Percentiles rank a stretch among this genome's conserved stretches.
These are phyloP conservation scores for Yamadazyma sp. DNA, from an alignment of 805 yeast genomes.

Conservation along the genomic window DNA sequence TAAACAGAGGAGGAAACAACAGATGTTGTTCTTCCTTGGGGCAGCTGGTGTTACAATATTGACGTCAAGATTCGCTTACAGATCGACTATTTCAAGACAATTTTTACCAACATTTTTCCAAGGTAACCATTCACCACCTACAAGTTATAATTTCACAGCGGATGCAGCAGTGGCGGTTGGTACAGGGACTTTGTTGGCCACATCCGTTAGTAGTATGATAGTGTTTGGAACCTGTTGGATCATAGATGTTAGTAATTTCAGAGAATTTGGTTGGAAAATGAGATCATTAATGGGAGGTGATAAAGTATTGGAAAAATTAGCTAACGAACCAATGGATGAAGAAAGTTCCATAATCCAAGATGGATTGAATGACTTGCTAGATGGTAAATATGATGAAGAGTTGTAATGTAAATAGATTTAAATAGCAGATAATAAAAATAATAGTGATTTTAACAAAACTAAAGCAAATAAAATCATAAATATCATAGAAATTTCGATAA, in stretches of 20 bases:
- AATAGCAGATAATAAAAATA: too few relatives aligned
- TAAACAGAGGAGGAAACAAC: constrained; percentile 60
- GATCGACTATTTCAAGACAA: constrained; percentile 70
- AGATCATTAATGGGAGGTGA: constrained; percentile 67
- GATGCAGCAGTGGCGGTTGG: constrained; percentile 86
- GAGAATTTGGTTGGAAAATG: constrained; percentile 72
- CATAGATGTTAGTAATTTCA: constrained; percentile 62
- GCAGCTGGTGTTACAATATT: constrained; percentile 70
- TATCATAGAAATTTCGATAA: too few relatives aligned
- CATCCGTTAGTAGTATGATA: constrained; percentile 68
- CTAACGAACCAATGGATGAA: constrained; percentile 46
- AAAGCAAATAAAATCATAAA: too few relatives aligned
- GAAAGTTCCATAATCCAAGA: constrained; percentile 59
- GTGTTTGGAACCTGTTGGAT: constrained; percentile 79
- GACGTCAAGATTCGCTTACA: constrained; percentile 70
- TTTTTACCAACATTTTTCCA: constrained; percentile 76
- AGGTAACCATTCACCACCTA: constrained; percentile 83
- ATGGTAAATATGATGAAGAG: constrained; percentile 36
- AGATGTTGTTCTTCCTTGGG: constrained; percentile 68
- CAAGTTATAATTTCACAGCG: constrained; percentile 65
- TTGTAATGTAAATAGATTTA: background rate
- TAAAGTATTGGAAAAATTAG: constrained; percentile 47
- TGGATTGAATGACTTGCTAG: constrained; percentile 48
- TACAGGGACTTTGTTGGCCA: constrained; percentile 74
- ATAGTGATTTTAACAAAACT: too few relatives aligned